Percentiles rank a stretch among this genome's conserved stretches.
These are phyloP conservation scores for Yamadazyma friedrichii DNA, from an alignment of 1,139 yeast genomes.

Conservation along the genomic window DNA sequence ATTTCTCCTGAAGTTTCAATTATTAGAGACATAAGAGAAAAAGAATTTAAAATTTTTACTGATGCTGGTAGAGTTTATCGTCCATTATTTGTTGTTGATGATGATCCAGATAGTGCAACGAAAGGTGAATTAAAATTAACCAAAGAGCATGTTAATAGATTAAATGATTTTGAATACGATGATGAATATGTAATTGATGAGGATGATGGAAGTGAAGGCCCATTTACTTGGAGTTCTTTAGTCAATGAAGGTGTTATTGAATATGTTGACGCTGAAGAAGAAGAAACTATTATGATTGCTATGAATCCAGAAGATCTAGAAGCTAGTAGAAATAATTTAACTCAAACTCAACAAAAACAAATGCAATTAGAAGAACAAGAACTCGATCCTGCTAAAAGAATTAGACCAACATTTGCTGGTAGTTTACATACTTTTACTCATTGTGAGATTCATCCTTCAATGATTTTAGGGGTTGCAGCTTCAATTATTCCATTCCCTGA, in stretches of 20 bases:
- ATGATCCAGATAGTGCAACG: slow-evolving; percentile 72
- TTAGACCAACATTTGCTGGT: slow-evolving; percentile 64
- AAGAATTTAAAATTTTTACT: slow-evolving; percentile 91
- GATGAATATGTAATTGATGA: slow-evolving; percentile 59
- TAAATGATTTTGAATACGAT: slow-evolving; percentile 63
- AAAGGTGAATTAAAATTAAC: slow-evolving; percentile 79
- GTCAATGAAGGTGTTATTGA: slow-evolving; percentile 87
- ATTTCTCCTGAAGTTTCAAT: slow-evolving; percentile 95
- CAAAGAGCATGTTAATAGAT: slow-evolving; percentile 76
- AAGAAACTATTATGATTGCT: slow-evolving; percentile 96
- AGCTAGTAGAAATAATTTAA: slow-evolving; percentile 53
- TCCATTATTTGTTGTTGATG: slow-evolving; percentile 89
- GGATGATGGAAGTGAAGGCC: slow-evolving; percentile 55
- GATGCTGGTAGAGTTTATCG: slow-evolving; percentile 99
- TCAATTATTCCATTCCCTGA: slow-evolving; percentile 99
- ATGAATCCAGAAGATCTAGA: slow-evolving; percentile 98
- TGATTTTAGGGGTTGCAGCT: slow-evolving; percentile 98
- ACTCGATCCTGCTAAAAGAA: slow-evolving; percentile 82
- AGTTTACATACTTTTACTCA: slow-evolving; percentile 86
- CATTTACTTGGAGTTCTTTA: slow-evolving; percentile 82
- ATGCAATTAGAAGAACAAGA: slow-evolving; percentile 49
- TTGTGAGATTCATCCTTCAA: slow-evolving; percentile 98
- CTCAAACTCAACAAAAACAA: slow-evolving; percentile 44
- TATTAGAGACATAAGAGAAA: slow-evolving; percentile 94
- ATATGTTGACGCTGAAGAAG: slow-evolving; percentile 96